Evolutionary conservation across 75 land plant genomes (phyloP).

Genomic region (Picea glauca): DNA sequence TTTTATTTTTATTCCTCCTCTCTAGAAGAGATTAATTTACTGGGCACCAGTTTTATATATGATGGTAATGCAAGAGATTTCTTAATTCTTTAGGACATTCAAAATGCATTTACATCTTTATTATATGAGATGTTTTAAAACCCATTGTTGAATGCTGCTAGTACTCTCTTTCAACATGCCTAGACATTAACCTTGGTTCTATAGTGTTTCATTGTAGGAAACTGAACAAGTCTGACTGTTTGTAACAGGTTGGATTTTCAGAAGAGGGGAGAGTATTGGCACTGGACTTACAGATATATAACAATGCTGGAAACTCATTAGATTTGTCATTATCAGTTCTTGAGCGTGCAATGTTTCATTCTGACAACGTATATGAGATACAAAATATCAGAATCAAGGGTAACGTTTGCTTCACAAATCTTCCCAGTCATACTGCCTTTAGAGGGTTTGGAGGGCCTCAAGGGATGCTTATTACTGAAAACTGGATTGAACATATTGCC

Average conservation of each 20-base stretch:
- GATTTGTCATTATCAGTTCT: constrained; percentile 81
- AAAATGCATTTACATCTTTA: not conserved
- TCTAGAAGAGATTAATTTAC: not conserved
- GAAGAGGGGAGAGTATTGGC: constrained; percentile 82
- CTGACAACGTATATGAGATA: constrained; percentile 91
- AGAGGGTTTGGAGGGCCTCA: constrained; percentile 99
- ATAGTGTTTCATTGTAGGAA: not conserved
- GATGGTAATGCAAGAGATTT: not conserved
- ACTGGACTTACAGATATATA: constrained; percentile 82
- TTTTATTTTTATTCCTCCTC: not conserved
- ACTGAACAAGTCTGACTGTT: constrained; percentile 1
- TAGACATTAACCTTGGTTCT: constrained; percentile 1
- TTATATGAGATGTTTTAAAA: not conserved
- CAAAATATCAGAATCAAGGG: constrained; percentile 73
- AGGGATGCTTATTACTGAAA: constrained; percentile 93
- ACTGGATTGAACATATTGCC: constrained; percentile 91
- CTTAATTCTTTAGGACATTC: not conserved
- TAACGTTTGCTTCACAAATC: constrained; percentile 85
- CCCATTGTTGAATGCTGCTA: not conserved
- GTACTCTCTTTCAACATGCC: not conserved
- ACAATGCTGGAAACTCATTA: constrained; percentile 97
- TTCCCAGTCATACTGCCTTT: constrained; percentile 94
- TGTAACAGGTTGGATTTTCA: constrained; percentile 79
- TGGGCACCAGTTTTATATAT: not conserved
- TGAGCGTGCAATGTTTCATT: constrained; percentile 92